Conservation (phyloP, 2,329 filamentous ascomycete genomes). For the Stagonosporopsis tanaceti region DNA sequence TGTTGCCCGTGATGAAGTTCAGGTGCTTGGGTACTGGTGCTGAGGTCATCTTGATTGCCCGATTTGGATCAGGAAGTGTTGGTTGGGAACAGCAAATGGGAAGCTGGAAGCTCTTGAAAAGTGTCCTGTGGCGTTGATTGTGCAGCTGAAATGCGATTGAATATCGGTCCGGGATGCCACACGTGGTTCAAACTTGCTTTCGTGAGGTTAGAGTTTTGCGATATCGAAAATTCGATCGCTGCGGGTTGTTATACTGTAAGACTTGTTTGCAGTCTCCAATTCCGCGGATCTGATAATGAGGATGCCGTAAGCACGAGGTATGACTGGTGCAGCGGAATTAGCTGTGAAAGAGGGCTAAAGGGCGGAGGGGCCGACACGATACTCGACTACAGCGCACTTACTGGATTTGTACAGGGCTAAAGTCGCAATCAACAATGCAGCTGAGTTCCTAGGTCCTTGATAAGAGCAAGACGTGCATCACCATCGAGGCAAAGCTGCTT, state of each 20-base stretch:
- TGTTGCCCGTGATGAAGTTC: conserved; percentile 97
- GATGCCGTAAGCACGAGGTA: conserved; percentile 16
- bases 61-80: not conserved
- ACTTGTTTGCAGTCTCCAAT: not conserved
- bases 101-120: conserved; percentile 6
- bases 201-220: not conserved
- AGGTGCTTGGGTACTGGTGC: conserved; percentile 59
- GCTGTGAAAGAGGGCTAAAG: conserved; percentile 14
- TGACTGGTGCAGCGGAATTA: conserved; percentile 27
- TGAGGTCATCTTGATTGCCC: conserved; percentile 22
- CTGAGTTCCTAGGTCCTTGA: conserved; percentile 15
- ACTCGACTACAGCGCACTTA: not conserved
- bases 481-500: conserved; percentile 3
- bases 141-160: conserved; percentile 9
- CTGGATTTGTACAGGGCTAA: conserved; percentile 7
- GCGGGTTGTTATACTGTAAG: not conserved
- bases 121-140: conserved; percentile 8
- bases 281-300: conserved; percentile 21
- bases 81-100: not conserved
- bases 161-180: conserved; percentile 4
- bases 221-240: not conserved
- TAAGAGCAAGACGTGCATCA: conserved; percentile 4
- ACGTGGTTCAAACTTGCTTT: not conserved
- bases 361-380: conserved; percentile 2
- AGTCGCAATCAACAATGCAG: conserved; percentile 6